Evolutionary conservation across 306 rosid genomes (phyloP).

Genomic region (Fragaria iinumae): DNA sequence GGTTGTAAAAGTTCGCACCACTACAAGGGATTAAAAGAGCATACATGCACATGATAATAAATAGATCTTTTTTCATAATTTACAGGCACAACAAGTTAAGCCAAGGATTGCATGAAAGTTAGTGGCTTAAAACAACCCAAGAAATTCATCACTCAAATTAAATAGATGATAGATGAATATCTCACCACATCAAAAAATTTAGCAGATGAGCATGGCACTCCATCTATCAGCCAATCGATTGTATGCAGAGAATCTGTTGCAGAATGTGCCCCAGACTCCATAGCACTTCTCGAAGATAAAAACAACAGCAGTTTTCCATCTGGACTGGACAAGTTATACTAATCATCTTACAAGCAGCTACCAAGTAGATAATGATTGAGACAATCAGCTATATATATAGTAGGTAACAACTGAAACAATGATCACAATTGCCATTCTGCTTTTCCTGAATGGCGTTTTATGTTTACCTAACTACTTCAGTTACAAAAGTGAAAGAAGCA

Average conservation of each 20-base stretch:
- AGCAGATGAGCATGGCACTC: constrained; percentile 32
- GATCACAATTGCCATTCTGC: background rate
- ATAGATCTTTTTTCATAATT: background rate
- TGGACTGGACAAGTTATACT: constrained; percentile 50
- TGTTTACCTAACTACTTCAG: background rate
- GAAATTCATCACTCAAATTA: too few species aligned
- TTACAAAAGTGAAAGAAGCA: background rate
- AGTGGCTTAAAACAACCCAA: background rate
- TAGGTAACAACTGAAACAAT: background rate
- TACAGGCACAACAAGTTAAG: background rate
- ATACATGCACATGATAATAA: background rate
- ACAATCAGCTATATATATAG: background rate
- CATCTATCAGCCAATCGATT: constrained; percentile 60
- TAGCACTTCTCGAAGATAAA: constrained; percentile 65
- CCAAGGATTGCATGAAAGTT: background rate
- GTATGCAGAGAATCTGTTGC: constrained; percentile 87
- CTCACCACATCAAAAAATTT: constrained; percentile 65
- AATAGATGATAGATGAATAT: background rate
- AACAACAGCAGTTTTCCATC: constrained; percentile 72
- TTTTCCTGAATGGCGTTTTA: background rate
- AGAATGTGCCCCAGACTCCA: constrained; percentile 77
- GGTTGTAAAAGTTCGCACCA: background rate
- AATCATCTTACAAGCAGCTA: background rate
- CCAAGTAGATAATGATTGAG: background rate
- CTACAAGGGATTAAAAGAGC: too few species aligned